A percentile compares a stretch with the other conserved stretches of the same genome.
These are phyloP conservation scores for Amorphotheca resinae DNA, from an alignment of 495 filamentous ascomycete species.

Conservation along the genomic window DNA sequence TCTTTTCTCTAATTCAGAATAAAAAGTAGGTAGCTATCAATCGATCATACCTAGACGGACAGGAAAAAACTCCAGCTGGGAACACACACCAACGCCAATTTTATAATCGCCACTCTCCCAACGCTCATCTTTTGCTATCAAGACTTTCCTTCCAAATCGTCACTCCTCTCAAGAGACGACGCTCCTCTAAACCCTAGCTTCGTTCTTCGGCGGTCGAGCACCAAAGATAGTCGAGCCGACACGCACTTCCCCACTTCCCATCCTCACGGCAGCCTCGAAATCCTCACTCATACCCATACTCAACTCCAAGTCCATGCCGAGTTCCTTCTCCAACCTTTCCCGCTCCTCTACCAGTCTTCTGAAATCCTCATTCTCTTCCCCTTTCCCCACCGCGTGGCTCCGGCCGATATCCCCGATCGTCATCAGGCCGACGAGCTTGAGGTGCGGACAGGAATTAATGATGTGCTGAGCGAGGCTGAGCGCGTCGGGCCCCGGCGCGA, in stretches of 20 bases:
- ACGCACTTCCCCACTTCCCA: slow-evolving; percentile 88
- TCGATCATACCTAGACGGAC: no score
- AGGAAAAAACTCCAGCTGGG: no score
- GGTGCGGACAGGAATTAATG: slow-evolving; percentile 51
- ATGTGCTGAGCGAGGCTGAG: slow-evolving; percentile 54
- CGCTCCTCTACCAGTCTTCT: slow-evolving; percentile 50
- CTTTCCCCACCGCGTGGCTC: slow-evolving; percentile 53
- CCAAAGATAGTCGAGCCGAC: slow-evolving; percentile 93
- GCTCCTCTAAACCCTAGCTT: not conserved
- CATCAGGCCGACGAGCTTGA: slow-evolving; percentile 78
- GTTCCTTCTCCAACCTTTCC: slow-evolving; percentile 41
- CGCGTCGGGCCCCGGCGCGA: slow-evolving; percentile 47
- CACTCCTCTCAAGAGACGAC: not conserved
- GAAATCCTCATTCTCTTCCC: slow-evolving; percentile 88
- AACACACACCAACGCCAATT: no score
- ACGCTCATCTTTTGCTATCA: no score
- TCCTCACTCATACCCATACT: slow-evolving; percentile 86
- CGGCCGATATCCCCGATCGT: slow-evolving; percentile 91
- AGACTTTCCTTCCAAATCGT: no score
- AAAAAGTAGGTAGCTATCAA: no score
- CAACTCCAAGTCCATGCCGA: slow-evolving; percentile 36
- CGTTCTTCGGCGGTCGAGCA: slow-evolving; percentile 46
- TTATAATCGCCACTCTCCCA: no score
- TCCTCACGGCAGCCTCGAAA: slow-evolving; percentile 75
- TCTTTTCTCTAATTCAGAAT: no score